Evolutionary conservation across 805 yeast genomes (phyloP).

Genomic region (Metschnikowia lunata): DNA sequence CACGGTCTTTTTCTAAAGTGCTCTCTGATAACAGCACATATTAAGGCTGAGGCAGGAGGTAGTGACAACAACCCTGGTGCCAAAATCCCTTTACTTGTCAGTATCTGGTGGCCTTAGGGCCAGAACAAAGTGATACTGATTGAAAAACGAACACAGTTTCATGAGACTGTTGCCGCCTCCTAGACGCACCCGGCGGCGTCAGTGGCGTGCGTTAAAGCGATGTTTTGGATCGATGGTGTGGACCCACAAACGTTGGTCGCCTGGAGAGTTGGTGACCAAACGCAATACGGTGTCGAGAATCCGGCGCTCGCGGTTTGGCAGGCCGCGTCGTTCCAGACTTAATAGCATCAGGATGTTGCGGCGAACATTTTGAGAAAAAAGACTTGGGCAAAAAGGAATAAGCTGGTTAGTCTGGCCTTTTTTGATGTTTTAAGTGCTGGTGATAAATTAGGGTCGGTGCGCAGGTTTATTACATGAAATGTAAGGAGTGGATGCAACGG

Average conservation of each 20-base stretch:
- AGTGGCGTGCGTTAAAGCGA: slow-evolving; percentile 12
- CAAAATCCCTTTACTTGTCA: not conserved
- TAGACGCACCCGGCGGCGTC: slow-evolving; percentile 11
- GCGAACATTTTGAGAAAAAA: no score
- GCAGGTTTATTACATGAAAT: no score
- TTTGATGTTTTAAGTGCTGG: no score
- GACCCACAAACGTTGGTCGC: not conserved
- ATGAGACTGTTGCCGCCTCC: slow-evolving; percentile 20
- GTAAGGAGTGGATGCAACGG: no score
- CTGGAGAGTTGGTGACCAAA: not conserved
- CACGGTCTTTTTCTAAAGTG: not conserved
- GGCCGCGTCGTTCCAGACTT: slow-evolving; percentile 7
- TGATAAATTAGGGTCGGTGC: no score
- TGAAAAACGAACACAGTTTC: no score
- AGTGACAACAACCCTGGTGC: not conserved
- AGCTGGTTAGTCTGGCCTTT: no score
- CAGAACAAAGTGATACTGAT: not conserved
- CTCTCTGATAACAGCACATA: no score
- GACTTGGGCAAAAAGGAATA: no score
- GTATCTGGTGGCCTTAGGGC: not conserved
- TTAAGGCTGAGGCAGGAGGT: no score
- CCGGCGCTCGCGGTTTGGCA: slow-evolving; percentile 6
- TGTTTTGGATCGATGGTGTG: slow-evolving; percentile 2
- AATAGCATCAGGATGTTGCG: slow-evolving; percentile 10
- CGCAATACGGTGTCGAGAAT: slow-evolving; percentile 11